Percentiles rank a stretch among this genome's conserved stretches.
These are phyloP conservation scores for Porcisia hertigi DNA, from an alignment of 208 protist species.

Conservation along the genomic window DNA sequence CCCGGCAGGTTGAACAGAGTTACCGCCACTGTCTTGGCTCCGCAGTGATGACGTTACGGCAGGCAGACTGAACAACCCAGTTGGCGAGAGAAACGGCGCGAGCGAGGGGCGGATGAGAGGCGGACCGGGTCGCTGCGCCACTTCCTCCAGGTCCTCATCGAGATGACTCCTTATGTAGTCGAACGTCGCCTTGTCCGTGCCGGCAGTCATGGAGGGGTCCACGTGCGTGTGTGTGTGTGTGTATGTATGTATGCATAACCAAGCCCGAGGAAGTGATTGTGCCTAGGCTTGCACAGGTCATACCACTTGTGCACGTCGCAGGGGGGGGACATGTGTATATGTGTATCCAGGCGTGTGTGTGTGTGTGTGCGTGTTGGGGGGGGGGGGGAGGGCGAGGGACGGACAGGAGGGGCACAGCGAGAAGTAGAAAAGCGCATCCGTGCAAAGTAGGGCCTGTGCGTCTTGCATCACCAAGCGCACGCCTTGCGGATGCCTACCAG, in stretches of 20 bases:
- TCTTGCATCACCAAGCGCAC: not conserved
- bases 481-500: not conserved
- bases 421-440: not conserved
- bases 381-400: no score
- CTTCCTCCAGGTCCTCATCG: constrained; percentile 52
- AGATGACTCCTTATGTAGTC: constrained; percentile 45
- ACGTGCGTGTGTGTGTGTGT: not conserved
- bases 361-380: no score
- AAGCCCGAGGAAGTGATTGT: not conserved
- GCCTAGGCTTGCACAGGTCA: not conserved
- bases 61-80: constrained; percentile 15
- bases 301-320: not conserved
- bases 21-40: not conserved
- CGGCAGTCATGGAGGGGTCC: not conserved
- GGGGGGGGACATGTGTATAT: not conserved
- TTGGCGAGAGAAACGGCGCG: constrained; percentile 10
- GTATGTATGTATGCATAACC: not conserved
- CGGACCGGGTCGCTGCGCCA: constrained; percentile 26
- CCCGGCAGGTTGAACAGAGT: not conserved
- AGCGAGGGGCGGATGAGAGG: constrained; percentile 25
- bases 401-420: not conserved
- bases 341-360: no score
- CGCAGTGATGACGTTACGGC: not conserved
- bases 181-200: constrained; percentile 27
- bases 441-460: not conserved